Conservation (phyloP, 2,329 filamentous ascomycete species). For the Fusarium buharicum region DNA sequence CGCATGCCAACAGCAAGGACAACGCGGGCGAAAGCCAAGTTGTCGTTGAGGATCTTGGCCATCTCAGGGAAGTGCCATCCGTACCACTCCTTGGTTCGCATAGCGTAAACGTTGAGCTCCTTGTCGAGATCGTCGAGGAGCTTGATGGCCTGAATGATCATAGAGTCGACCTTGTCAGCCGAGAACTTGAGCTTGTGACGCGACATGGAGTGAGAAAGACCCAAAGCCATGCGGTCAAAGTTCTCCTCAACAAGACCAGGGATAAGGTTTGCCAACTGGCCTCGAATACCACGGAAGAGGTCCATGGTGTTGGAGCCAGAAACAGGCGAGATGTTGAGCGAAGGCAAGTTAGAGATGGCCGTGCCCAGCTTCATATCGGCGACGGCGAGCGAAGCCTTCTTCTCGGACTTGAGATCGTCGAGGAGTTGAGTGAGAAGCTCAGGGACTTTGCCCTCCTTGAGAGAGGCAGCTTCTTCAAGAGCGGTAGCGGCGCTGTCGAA, state of each 20-base stretch:
- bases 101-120: constrained; percentile 97
- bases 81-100: constrained; percentile 99
- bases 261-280: constrained; percentile 89
- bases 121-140: constrained; percentile 97
- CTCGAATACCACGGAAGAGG: constrained; percentile 92
- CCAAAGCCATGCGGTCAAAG: constrained; percentile 92
- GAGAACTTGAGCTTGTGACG: constrained; percentile 99
- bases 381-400: constrained; percentile 94
- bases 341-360: constrained; percentile 90
- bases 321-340: constrained; percentile 84
- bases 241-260: constrained; percentile 86
- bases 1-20: constrained; percentile 92
- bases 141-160: constrained; percentile 98
- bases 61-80: constrained; percentile 99
- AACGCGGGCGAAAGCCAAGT: constrained; percentile 90
- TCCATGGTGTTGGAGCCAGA: constrained; percentile 73
- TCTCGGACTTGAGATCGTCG: constrained; percentile 93
- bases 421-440: constrained; percentile 84
- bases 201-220: constrained; percentile 95
- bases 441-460: constrained; percentile 95
- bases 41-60: constrained; percentile 97
- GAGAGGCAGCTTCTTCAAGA: constrained; percentile 86
- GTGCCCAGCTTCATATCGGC: constrained; percentile 92
- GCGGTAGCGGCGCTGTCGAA: constrained; percentile 94
- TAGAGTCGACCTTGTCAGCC: constrained; percentile 97